phyloP scores from a whole-genome alignment of 192 early-diverging fungal species.

The Podila minutissima region DNA sequence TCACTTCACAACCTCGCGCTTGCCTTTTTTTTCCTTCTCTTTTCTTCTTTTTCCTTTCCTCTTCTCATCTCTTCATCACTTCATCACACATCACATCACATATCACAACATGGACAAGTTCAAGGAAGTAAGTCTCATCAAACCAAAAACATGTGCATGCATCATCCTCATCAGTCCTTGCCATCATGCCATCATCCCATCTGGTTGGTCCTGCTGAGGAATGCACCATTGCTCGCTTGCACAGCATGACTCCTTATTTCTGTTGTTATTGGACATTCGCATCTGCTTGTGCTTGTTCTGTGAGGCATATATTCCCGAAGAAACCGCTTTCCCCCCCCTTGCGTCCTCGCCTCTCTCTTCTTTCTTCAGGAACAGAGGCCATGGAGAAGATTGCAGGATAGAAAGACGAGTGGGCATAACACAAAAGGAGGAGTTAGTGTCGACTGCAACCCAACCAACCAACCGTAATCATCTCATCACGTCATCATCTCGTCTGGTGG shows the following conservation, averaged over 20 bases:
- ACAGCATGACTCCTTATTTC: too few species aligned
- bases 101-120: slow-evolving; percentile 52
- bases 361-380: neutral
- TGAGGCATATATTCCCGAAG: too few species aligned
- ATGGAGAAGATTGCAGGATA: neutral
- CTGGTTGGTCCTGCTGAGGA: neutral
- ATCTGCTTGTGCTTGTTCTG: too few species aligned
- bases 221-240: too few species aligned
- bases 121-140: slow-evolving; percentile 54
- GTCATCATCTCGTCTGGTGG: too few species aligned
- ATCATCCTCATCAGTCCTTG: neutral
- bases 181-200: neutral
- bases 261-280: too few species aligned
- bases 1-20: neutral
- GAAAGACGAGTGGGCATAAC: neutral
- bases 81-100: slow-evolving; percentile 9
- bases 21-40: neutral
- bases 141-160: neutral
- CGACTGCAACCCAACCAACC: neutral
- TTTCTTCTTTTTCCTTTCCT: neutral
- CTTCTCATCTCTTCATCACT: neutral
- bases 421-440: neutral
- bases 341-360: too few species aligned
- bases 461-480: too few species aligned
- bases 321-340: too few species aligned